Evolutionary conservation across 2,329 filamentous ascomycete genomes (phyloP).

Genomic region (Neurospora crassa): DNA sequence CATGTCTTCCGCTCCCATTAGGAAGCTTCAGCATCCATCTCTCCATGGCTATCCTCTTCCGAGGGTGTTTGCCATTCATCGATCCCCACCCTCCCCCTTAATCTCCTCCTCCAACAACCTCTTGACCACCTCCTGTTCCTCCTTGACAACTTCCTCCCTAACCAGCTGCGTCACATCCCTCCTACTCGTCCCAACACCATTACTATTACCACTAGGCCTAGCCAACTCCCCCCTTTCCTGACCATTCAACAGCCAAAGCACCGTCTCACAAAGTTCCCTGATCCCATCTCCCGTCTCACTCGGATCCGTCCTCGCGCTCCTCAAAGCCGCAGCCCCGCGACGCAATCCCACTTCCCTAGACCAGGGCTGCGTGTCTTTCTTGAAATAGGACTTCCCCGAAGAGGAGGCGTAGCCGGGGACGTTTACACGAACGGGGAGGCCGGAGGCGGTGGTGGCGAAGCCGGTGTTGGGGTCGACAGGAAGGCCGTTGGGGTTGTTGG

Average conservation of each 20-base stretch:
- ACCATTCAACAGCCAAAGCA: constrained; percentile 37
- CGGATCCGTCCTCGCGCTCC: constrained; percentile 37
- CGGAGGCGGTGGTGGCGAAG: constrained; percentile 1
- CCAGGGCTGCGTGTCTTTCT: constrained; percentile 38
- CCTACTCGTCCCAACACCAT: constrained; percentile 5
- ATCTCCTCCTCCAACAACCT: constrained; percentile 36
- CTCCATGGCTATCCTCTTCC: neutral
- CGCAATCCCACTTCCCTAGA: constrained; percentile 47
- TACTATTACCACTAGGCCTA: constrained; percentile 12
- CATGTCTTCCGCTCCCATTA: neutral
- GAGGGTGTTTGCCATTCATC: constrained; percentile 1
- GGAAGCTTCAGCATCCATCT: neutral
- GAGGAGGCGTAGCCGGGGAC: constrained; percentile 20
- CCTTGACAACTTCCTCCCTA: constrained; percentile 34
- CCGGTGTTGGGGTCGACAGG: neutral
- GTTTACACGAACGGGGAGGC: constrained; percentile 13
- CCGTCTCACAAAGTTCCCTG: constrained; percentile 49
- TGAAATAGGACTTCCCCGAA: neutral
- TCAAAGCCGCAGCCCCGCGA: constrained; percentile 44
- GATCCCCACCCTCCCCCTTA: constrained; percentile 19
- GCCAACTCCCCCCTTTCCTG: constrained; percentile 19
- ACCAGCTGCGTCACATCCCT: constrained; percentile 28
- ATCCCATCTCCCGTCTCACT: constrained; percentile 50
- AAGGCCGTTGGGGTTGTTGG: constrained; percentile 1
- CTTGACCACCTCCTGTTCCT: constrained; percentile 41